Conservation (phyloP, 23 red algal species). For the Gracilaria domingensis region DNA sequence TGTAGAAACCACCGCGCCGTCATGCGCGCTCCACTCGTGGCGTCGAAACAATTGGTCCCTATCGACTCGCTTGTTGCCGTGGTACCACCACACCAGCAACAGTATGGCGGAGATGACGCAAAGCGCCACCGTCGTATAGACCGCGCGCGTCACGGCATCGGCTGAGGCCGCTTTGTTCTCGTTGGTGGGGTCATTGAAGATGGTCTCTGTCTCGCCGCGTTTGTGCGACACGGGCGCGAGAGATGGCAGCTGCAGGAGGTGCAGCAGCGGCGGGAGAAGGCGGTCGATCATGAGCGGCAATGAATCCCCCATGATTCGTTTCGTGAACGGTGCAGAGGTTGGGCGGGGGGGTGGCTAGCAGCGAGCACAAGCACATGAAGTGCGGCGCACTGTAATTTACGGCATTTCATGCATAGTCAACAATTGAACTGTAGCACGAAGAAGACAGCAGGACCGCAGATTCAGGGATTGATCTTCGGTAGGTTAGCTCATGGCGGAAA, state of each 20-base stretch:
- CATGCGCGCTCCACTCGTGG: neutral
- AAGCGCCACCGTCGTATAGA: slow-evolving; percentile 2
- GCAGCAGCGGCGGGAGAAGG: neutral
- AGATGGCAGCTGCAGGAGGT: neutral
- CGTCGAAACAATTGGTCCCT: neutral
- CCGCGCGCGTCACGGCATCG: slow-evolving; percentile 21
- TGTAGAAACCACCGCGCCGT: too few species aligned
- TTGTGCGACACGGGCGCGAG: neutral
- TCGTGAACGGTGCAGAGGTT: too few species aligned
- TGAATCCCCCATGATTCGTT: too few species aligned
- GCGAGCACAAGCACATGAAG: too few species aligned
- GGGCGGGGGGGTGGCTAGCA: too few species aligned
- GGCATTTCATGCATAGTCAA: too few species aligned
- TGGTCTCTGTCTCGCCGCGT: slow-evolving; percentile 31
- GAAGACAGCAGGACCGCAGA: too few species aligned
- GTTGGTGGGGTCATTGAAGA: slow-evolving; percentile 25
- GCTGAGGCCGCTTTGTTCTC: slow-evolving; percentile 27
- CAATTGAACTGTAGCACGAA: too few species aligned
- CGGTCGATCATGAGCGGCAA: neutral
- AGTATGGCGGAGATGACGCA: neutral
- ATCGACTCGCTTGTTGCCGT: slow-evolving; percentile 15
- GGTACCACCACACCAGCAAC: slow-evolving; percentile 22
- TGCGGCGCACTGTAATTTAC: too few species aligned
- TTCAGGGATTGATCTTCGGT: too few species aligned
- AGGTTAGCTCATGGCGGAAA: too few species aligned